Evolutionary conservation across 2,329 filamentous ascomycete species (phyloP).

Genomic region (Calonectria fujianensis): DNA sequence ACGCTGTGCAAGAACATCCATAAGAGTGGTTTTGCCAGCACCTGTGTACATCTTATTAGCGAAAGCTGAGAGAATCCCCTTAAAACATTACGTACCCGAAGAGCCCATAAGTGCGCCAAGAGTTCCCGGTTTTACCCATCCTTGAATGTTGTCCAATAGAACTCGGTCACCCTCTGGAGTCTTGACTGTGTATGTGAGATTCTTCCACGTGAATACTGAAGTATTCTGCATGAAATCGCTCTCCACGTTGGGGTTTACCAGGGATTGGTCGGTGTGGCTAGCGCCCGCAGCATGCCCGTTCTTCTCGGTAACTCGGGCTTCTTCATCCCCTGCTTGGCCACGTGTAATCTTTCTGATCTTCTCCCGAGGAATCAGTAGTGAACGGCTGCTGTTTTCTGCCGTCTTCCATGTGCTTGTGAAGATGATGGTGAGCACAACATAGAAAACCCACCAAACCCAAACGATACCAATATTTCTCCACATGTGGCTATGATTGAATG

Average conservation of each 20-base stretch:
- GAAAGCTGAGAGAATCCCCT: too few relatives aligned
- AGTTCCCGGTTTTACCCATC: constrained; percentile 4
- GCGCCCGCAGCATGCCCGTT: not conserved
- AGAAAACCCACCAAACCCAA: not conserved
- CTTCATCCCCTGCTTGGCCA: not conserved
- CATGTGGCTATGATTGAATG: not conserved
- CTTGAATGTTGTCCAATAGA: not conserved
- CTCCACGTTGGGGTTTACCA: not conserved
- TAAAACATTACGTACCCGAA: not conserved
- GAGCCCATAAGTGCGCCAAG: not conserved
- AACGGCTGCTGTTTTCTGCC: not conserved
- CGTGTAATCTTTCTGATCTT: not conserved
- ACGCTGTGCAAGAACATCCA: constrained; percentile 7
- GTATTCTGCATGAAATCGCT: constrained; percentile 4
- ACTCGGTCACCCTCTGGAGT: not conserved
- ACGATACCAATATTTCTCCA: constrained; percentile 9
- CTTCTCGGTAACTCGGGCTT: not conserved
- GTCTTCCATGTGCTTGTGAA: constrained; percentile 1
- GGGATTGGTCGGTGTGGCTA: not conserved
- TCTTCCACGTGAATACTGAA: constrained; percentile 6
- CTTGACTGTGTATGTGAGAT: not conserved
- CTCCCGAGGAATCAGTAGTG: not conserved
- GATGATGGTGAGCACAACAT: not conserved
- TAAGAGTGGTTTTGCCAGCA: constrained; percentile 1
- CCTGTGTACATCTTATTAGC: not conserved